Percentiles rank a stretch among this genome's conserved stretches.
Evolutionary conservation across 2,329 filamentous ascomycete species (phyloP).

Genomic region (Fusarium anguioides): DNA sequence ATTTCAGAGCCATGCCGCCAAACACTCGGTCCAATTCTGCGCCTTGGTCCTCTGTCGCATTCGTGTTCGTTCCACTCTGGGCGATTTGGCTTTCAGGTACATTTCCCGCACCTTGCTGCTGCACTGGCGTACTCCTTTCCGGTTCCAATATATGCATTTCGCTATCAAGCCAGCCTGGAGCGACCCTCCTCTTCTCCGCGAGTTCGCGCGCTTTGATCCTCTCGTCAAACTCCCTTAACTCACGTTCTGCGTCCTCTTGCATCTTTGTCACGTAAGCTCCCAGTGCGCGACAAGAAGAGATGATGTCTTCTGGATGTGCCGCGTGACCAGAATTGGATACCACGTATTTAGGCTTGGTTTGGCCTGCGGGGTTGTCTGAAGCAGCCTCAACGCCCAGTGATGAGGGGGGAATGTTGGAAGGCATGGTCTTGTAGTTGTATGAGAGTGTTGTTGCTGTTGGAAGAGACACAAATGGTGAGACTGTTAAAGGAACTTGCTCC

Average conservation of each 20-base stretch:
- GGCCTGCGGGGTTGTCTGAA: slow-evolving; percentile 49
- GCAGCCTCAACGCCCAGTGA: slow-evolving; percentile 51
- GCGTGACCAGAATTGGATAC: slow-evolving; percentile 81
- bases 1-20: slow-evolving; percentile 58
- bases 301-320: slow-evolving; percentile 87
- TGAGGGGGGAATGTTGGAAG: slow-evolving; percentile 78
- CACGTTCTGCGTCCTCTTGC: slow-evolving; percentile 73
- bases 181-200: slow-evolving; percentile 81
- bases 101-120: slow-evolving; percentile 44
- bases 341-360: slow-evolving; percentile 76
- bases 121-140: slow-evolving; percentile 58
- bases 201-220: slow-evolving; percentile 73
- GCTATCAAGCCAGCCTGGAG: slow-evolving; percentile 84
- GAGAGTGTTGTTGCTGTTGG: slow-evolving; percentile 91
- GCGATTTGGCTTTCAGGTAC: slow-evolving; percentile 19
- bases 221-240: slow-evolving; percentile 77
- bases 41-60: slow-evolving; percentile 60
- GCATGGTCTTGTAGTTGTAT: slow-evolving; percentile 93
- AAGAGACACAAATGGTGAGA: slow-evolving; percentile 93
- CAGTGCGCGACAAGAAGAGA: slow-evolving; percentile 82
- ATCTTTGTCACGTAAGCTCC: slow-evolving; percentile 78
- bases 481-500: slow-evolving; percentile 90
- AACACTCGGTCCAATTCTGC: slow-evolving; percentile 69
- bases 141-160: slow-evolving; percentile 76
- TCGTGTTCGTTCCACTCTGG: slow-evolving; percentile 31